Percentiles rank a stretch among this genome's conserved stretches.
These are phyloP conservation scores for Leptomonas pyrrhocoris DNA, from an alignment of 208 protist genomes.

Conservation along the genomic window DNA sequence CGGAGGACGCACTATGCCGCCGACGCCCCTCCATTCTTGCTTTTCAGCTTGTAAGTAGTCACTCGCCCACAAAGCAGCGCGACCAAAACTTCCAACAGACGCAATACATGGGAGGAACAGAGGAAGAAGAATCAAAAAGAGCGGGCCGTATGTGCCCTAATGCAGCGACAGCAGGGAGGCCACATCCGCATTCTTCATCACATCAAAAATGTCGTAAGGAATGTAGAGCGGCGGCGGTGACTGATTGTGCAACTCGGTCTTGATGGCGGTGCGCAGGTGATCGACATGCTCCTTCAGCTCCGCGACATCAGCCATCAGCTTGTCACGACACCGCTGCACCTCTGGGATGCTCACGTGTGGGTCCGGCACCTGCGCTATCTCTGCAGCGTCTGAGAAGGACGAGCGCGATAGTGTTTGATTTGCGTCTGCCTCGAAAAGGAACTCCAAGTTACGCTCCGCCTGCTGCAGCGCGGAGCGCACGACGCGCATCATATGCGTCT, in stretches of 20 bases:
- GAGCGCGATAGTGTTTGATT: not conserved
- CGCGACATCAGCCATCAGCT: not conserved
- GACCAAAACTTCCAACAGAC: no score
- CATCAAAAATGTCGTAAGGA: conserved; percentile 21
- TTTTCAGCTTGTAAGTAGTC: no score
- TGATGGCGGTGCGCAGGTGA: conserved; percentile 3
- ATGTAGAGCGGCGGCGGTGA: conserved; percentile 55
- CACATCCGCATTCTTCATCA: conserved; percentile 28
- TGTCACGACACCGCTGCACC: not conserved
- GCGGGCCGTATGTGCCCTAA: not conserved
- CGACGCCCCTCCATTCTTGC: no score
- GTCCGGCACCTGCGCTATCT: not conserved
- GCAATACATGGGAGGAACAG: not conserved
- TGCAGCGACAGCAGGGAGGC: conserved; percentile 19
- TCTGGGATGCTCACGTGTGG: not conserved
- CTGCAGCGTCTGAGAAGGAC: not conserved
- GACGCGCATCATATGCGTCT: not conserved
- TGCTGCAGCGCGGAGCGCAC: conserved; percentile 1
- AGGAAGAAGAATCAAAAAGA: not conserved
- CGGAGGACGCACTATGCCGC: not conserved
- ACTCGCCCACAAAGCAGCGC: no score
- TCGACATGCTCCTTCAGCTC: conserved; percentile 2
- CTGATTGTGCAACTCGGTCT: conserved; percentile 12
- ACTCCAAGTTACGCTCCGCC: conserved; percentile 6
- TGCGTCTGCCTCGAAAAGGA: not conserved